phyloP scores from a whole-genome alignment of 2,329 filamentous ascomycete genomes.

The Diaporthe humulicola region DNA sequence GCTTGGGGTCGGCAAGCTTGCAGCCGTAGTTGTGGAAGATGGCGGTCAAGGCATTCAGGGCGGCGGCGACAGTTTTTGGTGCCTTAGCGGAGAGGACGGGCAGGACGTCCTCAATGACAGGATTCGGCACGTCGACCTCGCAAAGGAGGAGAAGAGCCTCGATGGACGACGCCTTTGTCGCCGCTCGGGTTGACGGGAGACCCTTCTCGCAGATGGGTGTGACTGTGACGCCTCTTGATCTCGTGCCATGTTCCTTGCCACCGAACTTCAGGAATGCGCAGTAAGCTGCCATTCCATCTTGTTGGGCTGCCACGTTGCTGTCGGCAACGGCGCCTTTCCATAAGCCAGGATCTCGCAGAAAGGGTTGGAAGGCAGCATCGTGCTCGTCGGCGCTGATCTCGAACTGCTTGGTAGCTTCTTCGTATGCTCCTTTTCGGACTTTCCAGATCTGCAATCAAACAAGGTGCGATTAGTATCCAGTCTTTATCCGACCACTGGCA shows the following conservation, averaged over 20 bases:
- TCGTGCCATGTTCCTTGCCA: constrained; percentile 81
- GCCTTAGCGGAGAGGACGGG: constrained; percentile 88
- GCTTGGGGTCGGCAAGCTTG: constrained; percentile 94
- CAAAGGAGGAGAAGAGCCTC: constrained; percentile 91
- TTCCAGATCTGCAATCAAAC: constrained; percentile 81
- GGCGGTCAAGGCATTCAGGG: constrained; percentile 80
- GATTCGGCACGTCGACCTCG: constrained; percentile 87
- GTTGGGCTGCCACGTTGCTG: constrained; percentile 96
- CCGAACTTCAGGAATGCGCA: constrained; percentile 95
- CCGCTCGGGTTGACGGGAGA: constrained; percentile 86
- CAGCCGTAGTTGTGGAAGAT: constrained; percentile 96
- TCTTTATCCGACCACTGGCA: not conserved
- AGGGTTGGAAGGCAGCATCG: constrained; percentile 88
- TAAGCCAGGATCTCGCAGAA: constrained; percentile 84
- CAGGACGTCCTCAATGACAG: constrained; percentile 90
- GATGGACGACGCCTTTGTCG: constrained; percentile 87
- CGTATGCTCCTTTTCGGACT: constrained; percentile 93
- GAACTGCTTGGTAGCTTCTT: constrained; percentile 91
- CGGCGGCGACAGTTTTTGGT: constrained; percentile 84
- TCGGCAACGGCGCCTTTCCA: constrained; percentile 96
- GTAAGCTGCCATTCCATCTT: constrained; percentile 89
- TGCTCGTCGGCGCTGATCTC: constrained; percentile 86
- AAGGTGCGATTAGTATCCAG: not conserved
- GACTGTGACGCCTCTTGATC: constrained; percentile 82
- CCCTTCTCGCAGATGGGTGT: constrained; percentile 91